Percentiles rank a stretch among this genome's conserved stretches.
These are phyloP conservation scores for Leccinum obscurum DNA, from an alignment of 768 basidiomycete genomes.

Conservation along the genomic window DNA sequence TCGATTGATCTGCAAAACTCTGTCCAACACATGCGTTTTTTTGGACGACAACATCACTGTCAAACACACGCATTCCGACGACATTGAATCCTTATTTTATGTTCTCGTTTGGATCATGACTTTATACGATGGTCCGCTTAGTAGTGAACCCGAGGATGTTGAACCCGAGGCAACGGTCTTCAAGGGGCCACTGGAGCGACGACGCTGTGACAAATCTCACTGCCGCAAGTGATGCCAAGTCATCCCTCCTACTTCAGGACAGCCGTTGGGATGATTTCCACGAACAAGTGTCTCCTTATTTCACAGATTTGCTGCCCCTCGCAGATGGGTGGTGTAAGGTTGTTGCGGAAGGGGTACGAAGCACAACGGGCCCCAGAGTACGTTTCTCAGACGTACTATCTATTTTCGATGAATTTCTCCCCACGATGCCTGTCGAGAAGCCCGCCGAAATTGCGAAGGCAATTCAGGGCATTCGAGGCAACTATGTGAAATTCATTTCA, in stretches of 20 bases:
- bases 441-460: background rate
- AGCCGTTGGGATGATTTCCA: background rate
- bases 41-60: background rate
- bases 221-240: background rate
- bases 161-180: background rate
- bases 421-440: background rate
- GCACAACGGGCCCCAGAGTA: background rate
- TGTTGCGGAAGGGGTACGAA: background rate
- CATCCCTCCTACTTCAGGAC: background rate
- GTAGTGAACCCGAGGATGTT: background rate
- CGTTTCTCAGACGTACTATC: background rate
- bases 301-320: background rate
- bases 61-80: background rate
- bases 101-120: background rate
- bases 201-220: background rate
- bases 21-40: background rate
- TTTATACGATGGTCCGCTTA: background rate
- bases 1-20: background rate
- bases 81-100: background rate
- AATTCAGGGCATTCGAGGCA: background rate
- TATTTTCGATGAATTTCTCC: background rate
- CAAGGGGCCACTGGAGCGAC: background rate
- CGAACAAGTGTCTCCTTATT: background rate
- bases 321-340: background rate
- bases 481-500: background rate